Conservation (phyloP, 495 filamentous ascomycete genomes). For the Glutinoglossum americanum region DNA sequence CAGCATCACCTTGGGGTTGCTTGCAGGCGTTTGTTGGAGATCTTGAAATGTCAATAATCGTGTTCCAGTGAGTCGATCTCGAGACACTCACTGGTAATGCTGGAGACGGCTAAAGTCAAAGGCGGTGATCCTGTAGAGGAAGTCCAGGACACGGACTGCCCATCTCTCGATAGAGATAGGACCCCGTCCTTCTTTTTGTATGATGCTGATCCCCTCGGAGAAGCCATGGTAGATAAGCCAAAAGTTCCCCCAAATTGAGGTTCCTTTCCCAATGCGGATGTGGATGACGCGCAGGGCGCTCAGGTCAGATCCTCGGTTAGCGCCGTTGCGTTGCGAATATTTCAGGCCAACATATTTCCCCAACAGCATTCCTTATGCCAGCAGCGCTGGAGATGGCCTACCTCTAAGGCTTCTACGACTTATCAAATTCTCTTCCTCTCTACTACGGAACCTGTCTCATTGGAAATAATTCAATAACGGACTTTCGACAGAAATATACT, state of each 20-base stretch:
- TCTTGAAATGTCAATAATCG: conserved; percentile 23
- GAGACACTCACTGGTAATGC: conserved; percentile 50
- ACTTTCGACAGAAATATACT: not conserved
- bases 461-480: not conserved
- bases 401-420: not conserved
- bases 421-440: not conserved
- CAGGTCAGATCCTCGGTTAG: not conserved
- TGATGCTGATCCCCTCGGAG: conserved; percentile 45
- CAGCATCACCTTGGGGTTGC: conserved; percentile 66
- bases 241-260: not conserved
- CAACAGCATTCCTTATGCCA: not conserved
- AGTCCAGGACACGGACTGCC: conserved; percentile 57
- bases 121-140: conserved; percentile 29
- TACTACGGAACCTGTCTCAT: not conserved
- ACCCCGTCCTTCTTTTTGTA: conserved; percentile 96
- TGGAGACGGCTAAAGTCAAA: conserved; percentile 46
- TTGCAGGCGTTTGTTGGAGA: conserved; percentile 78
- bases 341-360: not conserved
- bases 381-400: not conserved
- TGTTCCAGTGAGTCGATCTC: not conserved
- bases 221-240: conserved; percentile 21
- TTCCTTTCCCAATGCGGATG: not conserved
- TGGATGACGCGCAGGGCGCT: not conserved
- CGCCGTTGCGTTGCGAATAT: not conserved
- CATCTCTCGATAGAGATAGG: conserved; percentile 48